Evolutionary conservation across 2,329 filamentous ascomycete genomes (phyloP).

Genomic region (Exserohilum turcica): DNA sequence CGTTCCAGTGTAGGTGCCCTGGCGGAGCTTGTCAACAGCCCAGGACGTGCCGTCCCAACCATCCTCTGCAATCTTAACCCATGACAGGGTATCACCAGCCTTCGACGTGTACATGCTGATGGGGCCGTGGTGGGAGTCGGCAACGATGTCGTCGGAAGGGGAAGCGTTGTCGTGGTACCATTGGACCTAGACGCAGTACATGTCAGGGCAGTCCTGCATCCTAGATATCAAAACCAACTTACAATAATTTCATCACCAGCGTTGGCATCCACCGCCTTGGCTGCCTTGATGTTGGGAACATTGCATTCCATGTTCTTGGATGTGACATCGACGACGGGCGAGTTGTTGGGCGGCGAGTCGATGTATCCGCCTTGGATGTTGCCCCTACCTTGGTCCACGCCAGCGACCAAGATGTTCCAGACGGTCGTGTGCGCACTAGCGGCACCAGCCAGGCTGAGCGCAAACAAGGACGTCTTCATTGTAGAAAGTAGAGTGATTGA

Average conservation of each 20-base stretch:
- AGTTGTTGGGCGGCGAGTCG: constrained; percentile 52
- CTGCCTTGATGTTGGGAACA: constrained; percentile 36
- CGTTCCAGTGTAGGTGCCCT: constrained; percentile 36
- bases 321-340: constrained; percentile 43
- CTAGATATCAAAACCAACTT: neutral
- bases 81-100: constrained; percentile 51
- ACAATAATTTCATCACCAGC: constrained; percentile 53
- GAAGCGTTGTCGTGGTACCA: constrained; percentile 58
- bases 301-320: constrained; percentile 46
- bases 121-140: constrained; percentile 57
- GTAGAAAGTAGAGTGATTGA: neutral
- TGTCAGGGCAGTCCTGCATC: neutral
- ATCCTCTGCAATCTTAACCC: constrained; percentile 54
- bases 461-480: constrained; percentile 43
- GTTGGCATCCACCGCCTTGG: constrained; percentile 54
- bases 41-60: constrained; percentile 43
- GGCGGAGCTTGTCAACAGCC: constrained; percentile 49
- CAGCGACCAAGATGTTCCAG: constrained; percentile 51
- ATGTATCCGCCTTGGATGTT: constrained; percentile 53
- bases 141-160: constrained; percentile 58
- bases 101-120: constrained; percentile 59
- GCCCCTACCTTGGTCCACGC: constrained; percentile 41
- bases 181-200: constrained; percentile 39
- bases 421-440: constrained; percentile 45
- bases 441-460: constrained; percentile 38